These are phyloP conservation scores for Colletotrichum siamense DNA, from an alignment of 2,329 filamentous ascomycete genomes.

Conservation along the genomic window DNA sequence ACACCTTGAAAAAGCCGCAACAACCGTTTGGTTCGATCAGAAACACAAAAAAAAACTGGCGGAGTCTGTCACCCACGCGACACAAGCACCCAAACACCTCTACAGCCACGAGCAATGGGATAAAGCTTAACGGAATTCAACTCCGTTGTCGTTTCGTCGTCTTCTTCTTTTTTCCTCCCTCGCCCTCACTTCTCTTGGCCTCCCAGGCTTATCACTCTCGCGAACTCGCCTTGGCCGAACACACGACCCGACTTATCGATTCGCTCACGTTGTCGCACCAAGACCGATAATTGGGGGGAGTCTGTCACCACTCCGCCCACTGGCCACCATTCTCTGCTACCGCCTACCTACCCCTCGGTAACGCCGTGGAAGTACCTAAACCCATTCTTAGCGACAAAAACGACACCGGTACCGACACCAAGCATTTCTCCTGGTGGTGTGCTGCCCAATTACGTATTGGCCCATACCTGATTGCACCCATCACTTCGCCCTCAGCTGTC, in stretches of 20 bases:
- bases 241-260: neutral
- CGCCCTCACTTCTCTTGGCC: neutral
- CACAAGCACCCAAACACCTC: neutral
- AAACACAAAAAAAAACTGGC: neutral
- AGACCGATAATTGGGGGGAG: conserved; percentile 4
- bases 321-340: neutral
- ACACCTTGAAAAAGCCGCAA: neutral
- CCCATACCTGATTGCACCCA: conserved; percentile 6
- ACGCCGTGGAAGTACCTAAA: conserved; percentile 5
- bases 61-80: neutral
- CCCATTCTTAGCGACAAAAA: neutral
- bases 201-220: neutral
- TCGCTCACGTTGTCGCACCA: conserved; percentile 4
- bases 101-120: conserved; percentile 19
- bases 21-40: neutral
- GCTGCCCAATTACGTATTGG: conserved; percentile 18
- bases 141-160: neutral
- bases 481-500: neutral
- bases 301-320: neutral
- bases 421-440: conserved; percentile 11
- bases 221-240: neutral
- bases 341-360: conserved; percentile 1
- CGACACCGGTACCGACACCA: neutral
- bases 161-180: neutral
- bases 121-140: neutral